Base-by-base conservation (phyloP, 352 stramenopile species). In the Pythium diclinum region DNA sequence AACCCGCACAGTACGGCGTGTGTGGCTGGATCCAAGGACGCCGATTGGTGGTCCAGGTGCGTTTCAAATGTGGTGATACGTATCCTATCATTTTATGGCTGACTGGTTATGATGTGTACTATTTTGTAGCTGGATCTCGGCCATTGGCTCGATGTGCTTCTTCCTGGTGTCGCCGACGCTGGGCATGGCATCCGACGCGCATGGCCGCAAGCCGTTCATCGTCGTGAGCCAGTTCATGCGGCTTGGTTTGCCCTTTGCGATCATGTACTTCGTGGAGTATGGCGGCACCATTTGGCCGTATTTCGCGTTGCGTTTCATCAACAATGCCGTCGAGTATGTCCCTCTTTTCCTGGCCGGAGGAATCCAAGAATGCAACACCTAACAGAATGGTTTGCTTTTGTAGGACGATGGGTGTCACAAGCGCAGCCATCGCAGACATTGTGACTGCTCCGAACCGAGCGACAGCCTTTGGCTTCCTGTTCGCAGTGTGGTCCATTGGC, bases 191-290 rank as follows among this genome's bases (percentile, higher is more conserved):
- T 94, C 85, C 0, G 85, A 94, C 62, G 65, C 75, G 1, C 83
- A 88, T 65, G 85, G 85, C n/a, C 80, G 85, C 47, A 92, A 93
- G 83, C 71, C 83, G 10, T 92, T 94, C 63, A 56, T 94, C 3
- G 77, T 92, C n/a, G 46, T 83, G 6, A 88, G 76, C 36, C 84
- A 92, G 61, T 56, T 88, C 7, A 54, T 83, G 47, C 80, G 81
- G 9, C 58, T 91, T 36, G 79, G 77, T 9, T 74, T 80, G 11
- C 85, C 83, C 17, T 88, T 89, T 46, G 74, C 83, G 19, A 72
- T 92, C 59, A 87, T 92, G 66, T 87, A 80, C 42, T 91, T 93
- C 47, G 78, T 80, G 56, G 63, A 87, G 48, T 76, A 74, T 11
- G 59, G 58, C 19, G 81, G 83, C 0, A 79, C 78, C 38, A 91